Percentiles rank a stretch among this genome's conserved stretches.
Evolutionary conservation across 2,329 filamentous ascomycete species (phyloP).

Genomic region (Xylariomycetidae sp.): DNA sequence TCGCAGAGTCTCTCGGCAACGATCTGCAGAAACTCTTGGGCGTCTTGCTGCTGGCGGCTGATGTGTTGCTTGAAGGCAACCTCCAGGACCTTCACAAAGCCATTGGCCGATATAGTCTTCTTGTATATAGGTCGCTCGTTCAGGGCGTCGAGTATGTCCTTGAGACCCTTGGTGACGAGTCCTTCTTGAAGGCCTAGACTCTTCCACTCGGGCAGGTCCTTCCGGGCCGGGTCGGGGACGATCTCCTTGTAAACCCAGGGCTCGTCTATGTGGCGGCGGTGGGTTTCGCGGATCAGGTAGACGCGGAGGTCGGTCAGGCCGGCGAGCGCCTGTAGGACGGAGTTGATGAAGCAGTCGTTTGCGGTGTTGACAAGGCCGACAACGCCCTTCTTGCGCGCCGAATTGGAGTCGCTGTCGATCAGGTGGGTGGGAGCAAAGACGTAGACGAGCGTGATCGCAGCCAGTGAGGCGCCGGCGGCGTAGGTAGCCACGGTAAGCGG

Average conservation of each 20-base stretch:
- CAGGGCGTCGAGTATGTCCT: conserved; percentile 84
- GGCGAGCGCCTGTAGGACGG: conserved; percentile 85
- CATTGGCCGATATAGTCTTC: conserved; percentile 86
- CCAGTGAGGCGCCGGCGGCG: conserved; percentile 89
- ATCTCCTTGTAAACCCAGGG: conserved; percentile 65
- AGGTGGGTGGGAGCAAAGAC: conserved; percentile 97
- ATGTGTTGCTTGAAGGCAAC: conserved; percentile 83
- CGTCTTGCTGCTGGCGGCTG: conserved; percentile 92
- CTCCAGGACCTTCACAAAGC: conserved; percentile 79
- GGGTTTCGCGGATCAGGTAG: conserved; percentile 88
- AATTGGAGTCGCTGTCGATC: conserved; percentile 72
- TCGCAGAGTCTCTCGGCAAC: conserved; percentile 88
- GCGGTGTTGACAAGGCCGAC: conserved; percentile 86
- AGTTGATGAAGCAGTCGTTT: conserved; percentile 97
- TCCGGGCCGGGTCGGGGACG: conserved; percentile 38
- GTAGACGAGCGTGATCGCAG: conserved; percentile 90
- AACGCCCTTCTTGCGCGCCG: conserved; percentile 71
- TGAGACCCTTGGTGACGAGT: conserved; percentile 77
- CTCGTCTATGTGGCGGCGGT: conserved; percentile 75
- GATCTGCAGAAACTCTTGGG: conserved; percentile 93
- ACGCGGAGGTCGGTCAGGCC: conserved; percentile 82
- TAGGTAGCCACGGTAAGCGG: conserved; percentile 81
- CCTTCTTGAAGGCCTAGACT: conserved; percentile 68
- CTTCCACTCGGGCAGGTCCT: conserved; percentile 46
- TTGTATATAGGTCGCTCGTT: conserved; percentile 91